These are phyloP conservation scores for Podaxis sp. DNA, from an alignment of 768 basidiomycete species.

Conservation along the genomic window DNA sequence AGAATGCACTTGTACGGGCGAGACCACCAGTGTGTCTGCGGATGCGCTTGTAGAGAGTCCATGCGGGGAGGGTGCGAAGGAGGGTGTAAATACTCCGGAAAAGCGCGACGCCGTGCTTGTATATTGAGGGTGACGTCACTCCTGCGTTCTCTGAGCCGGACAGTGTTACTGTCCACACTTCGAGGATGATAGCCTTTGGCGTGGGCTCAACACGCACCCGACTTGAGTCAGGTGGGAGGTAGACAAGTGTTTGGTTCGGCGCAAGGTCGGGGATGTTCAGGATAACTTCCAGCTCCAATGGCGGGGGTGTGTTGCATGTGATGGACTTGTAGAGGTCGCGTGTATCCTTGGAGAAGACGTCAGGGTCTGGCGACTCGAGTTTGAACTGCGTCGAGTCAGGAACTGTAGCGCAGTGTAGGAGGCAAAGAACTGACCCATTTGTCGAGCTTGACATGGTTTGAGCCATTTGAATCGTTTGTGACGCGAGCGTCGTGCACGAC, in stretches of 20 bases:
- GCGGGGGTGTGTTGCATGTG: not conserved
- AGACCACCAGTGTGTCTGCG: constrained; percentile 40
- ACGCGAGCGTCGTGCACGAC: constrained; percentile 72
- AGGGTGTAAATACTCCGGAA: constrained; percentile 78
- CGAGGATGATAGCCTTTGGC: constrained; percentile 50
- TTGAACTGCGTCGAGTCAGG: constrained; percentile 45
- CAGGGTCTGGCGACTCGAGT: constrained; percentile 19
- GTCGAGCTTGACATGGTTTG: constrained; percentile 53
- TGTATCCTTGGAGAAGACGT: constrained; percentile 16
- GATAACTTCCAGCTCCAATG: constrained; percentile 40
- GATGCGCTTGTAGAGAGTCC: constrained; percentile 68
- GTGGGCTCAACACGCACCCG: constrained; percentile 69
- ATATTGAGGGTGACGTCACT: constrained; percentile 42
- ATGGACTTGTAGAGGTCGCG: constrained; percentile 18
- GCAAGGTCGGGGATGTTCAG: constrained; percentile 68
- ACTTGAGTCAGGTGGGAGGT: constrained; percentile 57
- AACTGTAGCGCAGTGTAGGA: constrained; percentile 31
- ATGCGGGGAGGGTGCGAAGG: constrained; percentile 72
- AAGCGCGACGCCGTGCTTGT: constrained; percentile 82
- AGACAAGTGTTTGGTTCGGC: constrained; percentile 72
- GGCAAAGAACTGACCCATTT: constrained; percentile 67
- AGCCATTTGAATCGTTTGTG: constrained; percentile 39
- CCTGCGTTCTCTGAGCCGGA: not conserved
- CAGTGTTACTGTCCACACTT: constrained; percentile 15
- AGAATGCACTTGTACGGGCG: constrained; percentile 34